Evolutionary conservation across 192 early-diverging fungal genomes (phyloP).

Genomic region (Spizellomyces punctatus): DNA sequence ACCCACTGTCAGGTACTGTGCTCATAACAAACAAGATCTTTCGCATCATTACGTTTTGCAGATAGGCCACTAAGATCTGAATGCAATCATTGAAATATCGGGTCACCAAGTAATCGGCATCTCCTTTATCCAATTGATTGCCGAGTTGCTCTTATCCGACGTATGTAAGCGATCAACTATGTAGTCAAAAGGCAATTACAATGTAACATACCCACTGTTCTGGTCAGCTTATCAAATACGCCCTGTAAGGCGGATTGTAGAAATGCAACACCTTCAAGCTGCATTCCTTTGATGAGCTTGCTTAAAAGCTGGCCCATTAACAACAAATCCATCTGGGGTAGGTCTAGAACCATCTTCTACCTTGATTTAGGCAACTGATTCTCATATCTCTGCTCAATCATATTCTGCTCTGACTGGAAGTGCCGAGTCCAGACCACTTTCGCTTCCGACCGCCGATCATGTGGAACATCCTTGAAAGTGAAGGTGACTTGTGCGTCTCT

Average conservation of each 20-base stretch:
- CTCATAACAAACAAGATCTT: too few species aligned
- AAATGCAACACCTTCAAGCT: background rate
- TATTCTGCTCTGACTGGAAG: background rate
- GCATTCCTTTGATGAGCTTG: constrained; percentile 18
- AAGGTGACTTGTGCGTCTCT: too few species aligned
- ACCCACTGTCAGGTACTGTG: too few species aligned
- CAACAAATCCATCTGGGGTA: background rate
- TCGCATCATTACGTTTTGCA: constrained; percentile 7
- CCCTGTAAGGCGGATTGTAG: constrained; percentile 5
- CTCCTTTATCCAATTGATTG: background rate
- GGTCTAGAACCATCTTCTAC: background rate
- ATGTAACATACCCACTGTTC: constrained; percentile 13
- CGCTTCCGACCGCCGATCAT: background rate
- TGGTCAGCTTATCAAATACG: constrained; percentile 9
- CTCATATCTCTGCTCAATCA: constrained; percentile 7
- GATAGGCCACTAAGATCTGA: constrained; percentile 6
- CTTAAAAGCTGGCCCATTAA: background rate
- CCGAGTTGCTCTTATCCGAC: background rate
- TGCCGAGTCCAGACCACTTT: constrained; percentile 5
- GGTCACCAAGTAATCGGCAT: constrained; percentile 5
- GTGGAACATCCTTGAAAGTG: too few species aligned
- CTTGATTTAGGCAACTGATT: constrained; percentile 15
- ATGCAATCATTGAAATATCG: constrained; percentile 25
- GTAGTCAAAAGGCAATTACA: background rate
- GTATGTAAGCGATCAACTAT: background rate